Base-by-base conservation (phyloP, 495 filamentous ascomycete species). In the Aspergillus avenaceus region DNA sequence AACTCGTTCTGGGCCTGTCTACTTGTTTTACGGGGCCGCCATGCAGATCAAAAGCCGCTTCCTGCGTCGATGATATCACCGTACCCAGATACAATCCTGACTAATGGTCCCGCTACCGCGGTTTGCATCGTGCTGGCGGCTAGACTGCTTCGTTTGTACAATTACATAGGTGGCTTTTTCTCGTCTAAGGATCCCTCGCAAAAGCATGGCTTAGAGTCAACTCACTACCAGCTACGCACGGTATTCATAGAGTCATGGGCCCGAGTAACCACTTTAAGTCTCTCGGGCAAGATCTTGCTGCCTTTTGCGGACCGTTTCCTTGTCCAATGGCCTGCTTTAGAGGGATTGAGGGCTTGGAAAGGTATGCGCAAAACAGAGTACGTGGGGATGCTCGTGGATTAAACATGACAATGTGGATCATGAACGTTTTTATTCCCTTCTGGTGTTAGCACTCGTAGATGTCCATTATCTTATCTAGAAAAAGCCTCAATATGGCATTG, bases 201-300 rank as follows among this genome's bases (percentile, higher is more conserved):
- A 21, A 38, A 14, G 13, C 47, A 32, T 42, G 24, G 41, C 25
- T 52, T 28, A 5, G 45, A 25, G 7, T 27, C 49, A 12, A 32
- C 21, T 4, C 49, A 65, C 32, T 75, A 70, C 29, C 77, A 76
- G 61, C 80, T 91, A 59, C 78, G 83, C 36, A 85, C 79, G 6
- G 76, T 97, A 18, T 97, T 91, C 62, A 78, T 96, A 12, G 93
- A 98, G 78, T 90, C 84, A 23, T 97, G 90, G 85, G 95, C 93
- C 2, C 78, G 91, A 14, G 85, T 93, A 3, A 81, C 72, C 47
- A 83, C 76, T 8, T 62, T 96, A 58, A 97, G 92, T 71, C 65
- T 95, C 42, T 91, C 86, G 47, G 91, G 92, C 6, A 79, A 78
- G 53, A 65, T 97, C 5, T 70, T 97, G 45, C 60, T 84, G 29